Evolutionary conservation across 768 basidiomycete species (phyloP).

Genomic region (Xerocomus brunneocitrinus): DNA sequence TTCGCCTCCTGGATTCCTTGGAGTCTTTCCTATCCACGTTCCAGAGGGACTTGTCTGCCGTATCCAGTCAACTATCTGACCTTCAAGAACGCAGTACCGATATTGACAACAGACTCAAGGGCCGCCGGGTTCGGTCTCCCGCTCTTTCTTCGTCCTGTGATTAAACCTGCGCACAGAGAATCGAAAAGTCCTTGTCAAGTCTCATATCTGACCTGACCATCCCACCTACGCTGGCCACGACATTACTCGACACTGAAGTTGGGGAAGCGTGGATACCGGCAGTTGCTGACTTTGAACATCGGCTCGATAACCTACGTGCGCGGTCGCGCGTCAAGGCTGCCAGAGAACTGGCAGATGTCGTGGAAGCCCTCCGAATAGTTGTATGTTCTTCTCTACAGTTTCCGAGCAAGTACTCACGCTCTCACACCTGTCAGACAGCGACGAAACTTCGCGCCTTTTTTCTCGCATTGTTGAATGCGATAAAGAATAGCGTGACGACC

Average conservation of each 20-base stretch:
- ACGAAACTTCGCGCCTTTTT: slow-evolving; percentile 88
- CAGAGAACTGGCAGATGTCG: slow-evolving; percentile 74
- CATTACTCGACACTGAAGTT: slow-evolving; percentile 81
- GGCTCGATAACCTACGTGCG: slow-evolving; percentile 61
- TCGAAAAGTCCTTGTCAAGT: slow-evolving; percentile 81
- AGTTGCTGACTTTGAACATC: slow-evolving; percentile 76
- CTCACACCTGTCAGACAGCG: slow-evolving; percentile 57
- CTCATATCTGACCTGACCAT: slow-evolving; percentile 79
- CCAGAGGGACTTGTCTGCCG: slow-evolving; percentile 88
- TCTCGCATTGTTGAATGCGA: slow-evolving; percentile 75
- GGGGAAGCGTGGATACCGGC: slow-evolving; percentile 84
- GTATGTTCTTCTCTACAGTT: slow-evolving; percentile 41
- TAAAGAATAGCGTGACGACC: slow-evolving; percentile 77
- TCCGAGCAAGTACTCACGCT: slow-evolving; percentile 1
- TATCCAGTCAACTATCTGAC: slow-evolving; percentile 95
- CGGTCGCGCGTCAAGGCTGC: slow-evolving; percentile 85
- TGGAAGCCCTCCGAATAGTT: slow-evolving; percentile 84
- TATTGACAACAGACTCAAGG: slow-evolving; percentile 83
- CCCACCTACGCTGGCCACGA: slow-evolving; percentile 69
- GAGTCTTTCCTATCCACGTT: slow-evolving; percentile 93
- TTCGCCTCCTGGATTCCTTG: slow-evolving; percentile 78
- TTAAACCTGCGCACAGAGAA: slow-evolving; percentile 51
- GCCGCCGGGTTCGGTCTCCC: slow-evolving; percentile 61
- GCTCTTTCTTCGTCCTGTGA: neutral
- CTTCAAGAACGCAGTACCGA: slow-evolving; percentile 86